Evolutionary conservation across 177 flowering plant genomes (phyloP).

Genomic region (Vitis hybrid): DNA sequence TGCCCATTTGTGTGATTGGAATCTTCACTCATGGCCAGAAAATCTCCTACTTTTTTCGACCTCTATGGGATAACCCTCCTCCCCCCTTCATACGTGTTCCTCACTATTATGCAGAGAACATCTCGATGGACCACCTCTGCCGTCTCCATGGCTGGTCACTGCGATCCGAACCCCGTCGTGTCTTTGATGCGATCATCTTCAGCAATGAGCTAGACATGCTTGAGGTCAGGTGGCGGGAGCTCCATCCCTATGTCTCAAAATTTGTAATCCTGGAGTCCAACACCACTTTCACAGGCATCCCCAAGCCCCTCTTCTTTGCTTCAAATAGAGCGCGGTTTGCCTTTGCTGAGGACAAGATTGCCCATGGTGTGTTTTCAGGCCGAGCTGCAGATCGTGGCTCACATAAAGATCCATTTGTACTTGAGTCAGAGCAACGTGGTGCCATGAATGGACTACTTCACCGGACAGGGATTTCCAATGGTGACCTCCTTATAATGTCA

Average conservation of each 20-base stretch:
- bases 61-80: constrained; percentile 91
- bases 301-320: constrained; percentile 70
- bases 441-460: constrained; percentile 59
- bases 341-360: constrained; percentile 56
- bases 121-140: constrained; percentile 70
- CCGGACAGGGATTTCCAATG: constrained; percentile 57
- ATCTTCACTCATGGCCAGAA: constrained; percentile 47
- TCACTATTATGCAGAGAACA: constrained; percentile 85
- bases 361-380: constrained; percentile 50
- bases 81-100: constrained; percentile 62
- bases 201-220: constrained; percentile 93
- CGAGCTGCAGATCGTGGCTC: constrained; percentile 19
- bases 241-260: constrained; percentile 57
- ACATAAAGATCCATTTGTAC: constrained; percentile 51
- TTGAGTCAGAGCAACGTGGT: constrained; percentile 58
- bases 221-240: constrained; percentile 81
- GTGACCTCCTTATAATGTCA: constrained; percentile 78
- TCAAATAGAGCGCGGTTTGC: constrained; percentile 45
- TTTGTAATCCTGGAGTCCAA: constrained; percentile 80
- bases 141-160: constrained; percentile 83
- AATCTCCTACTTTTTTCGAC: constrained; percentile 76
- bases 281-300: constrained; percentile 89
- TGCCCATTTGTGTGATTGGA: constrained; percentile 35
- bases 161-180: constrained; percentile 61
- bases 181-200: constrained; percentile 81